Conservation (phyloP, 2,329 filamentous ascomycete species). For the Polychaeton citri region DNA sequence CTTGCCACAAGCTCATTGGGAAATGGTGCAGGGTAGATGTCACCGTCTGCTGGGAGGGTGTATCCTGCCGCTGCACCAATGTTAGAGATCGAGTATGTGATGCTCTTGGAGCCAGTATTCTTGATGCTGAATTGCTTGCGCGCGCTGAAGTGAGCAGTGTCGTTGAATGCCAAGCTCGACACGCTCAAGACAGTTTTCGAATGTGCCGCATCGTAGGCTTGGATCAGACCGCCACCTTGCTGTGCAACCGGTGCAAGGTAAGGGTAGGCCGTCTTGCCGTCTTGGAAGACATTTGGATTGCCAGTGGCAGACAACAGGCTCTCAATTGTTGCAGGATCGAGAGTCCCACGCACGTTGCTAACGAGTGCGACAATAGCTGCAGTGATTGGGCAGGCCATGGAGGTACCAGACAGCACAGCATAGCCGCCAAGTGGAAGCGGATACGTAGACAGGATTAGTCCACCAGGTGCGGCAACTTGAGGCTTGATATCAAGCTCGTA, state of each 20-base stretch:
- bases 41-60: constrained; percentile 23
- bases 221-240: constrained; percentile 47
- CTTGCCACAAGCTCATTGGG: constrained; percentile 10
- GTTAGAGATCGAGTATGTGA: constrained; percentile 42
- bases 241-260: constrained; percentile 40
- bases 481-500: constrained; percentile 46
- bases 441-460: constrained; percentile 46
- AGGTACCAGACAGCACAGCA: constrained; percentile 41
- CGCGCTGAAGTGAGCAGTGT: constrained; percentile 43
- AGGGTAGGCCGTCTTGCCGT: constrained; percentile 12
- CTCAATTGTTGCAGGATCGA: constrained; percentile 14
- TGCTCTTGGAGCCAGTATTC: constrained; percentile 37
- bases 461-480: constrained; percentile 43
- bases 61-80: constrained; percentile 41
- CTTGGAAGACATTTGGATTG: constrained; percentile 17
- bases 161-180: constrained; percentile 50
- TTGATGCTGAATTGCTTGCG: constrained; percentile 41
- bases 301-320: constrained; percentile 12
- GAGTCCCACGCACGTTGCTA: constrained; percentile 16
- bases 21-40: constrained; percentile 8
- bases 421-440: constrained; percentile 32
- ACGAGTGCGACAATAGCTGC: constrained; percentile 32
- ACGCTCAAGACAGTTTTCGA: constrained; percentile 40
- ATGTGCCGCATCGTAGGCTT: constrained; percentile 46
- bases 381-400: constrained; percentile 46